These are phyloP conservation scores for Blastobotrys elegans DNA, from an alignment of 1,139 yeast genomes.

Conservation along the genomic window DNA sequence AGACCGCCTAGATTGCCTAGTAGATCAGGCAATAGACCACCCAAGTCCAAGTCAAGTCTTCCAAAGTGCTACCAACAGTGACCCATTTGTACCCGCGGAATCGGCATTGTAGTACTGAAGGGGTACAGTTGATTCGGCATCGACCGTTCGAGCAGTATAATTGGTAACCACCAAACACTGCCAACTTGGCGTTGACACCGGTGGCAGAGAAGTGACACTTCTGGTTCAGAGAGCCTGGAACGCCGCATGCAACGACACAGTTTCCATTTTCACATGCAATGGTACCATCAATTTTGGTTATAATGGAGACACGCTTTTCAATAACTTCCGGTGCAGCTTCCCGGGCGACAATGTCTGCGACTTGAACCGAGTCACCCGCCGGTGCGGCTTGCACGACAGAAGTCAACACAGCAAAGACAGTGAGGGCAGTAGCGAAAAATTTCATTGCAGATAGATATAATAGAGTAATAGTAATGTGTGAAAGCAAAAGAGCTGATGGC, in stretches of 20 bases:
- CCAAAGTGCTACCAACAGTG: background rate
- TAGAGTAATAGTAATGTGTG: too few relatives aligned
- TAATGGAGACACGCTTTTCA: background rate
- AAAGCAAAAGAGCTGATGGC: too few relatives aligned
- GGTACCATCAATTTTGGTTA: slow-evolving; percentile 1
- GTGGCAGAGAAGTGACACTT: background rate
- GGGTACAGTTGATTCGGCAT: background rate
- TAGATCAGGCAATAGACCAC: background rate
- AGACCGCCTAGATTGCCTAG: background rate
- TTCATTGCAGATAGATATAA: background rate
- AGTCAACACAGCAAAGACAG: background rate
- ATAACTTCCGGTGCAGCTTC: background rate
- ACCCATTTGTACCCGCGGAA: background rate
- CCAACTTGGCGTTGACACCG: background rate
- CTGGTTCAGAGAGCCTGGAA: background rate
- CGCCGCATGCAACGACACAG: background rate
- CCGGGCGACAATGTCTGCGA: too few relatives aligned
- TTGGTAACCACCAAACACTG: background rate
- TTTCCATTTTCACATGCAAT: background rate
- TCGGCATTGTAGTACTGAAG: background rate
- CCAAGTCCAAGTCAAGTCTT: background rate
- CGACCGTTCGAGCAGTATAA: background rate
- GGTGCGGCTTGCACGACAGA: background rate
- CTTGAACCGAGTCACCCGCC: too few relatives aligned
- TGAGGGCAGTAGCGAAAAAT: background rate